A percentile compares a stretch with the other conserved stretches of the same genome.
Evolutionary conservation across 805 yeast genomes (phyloP).

Genomic region (Wickerhamomyces subpelliculosus): DNA sequence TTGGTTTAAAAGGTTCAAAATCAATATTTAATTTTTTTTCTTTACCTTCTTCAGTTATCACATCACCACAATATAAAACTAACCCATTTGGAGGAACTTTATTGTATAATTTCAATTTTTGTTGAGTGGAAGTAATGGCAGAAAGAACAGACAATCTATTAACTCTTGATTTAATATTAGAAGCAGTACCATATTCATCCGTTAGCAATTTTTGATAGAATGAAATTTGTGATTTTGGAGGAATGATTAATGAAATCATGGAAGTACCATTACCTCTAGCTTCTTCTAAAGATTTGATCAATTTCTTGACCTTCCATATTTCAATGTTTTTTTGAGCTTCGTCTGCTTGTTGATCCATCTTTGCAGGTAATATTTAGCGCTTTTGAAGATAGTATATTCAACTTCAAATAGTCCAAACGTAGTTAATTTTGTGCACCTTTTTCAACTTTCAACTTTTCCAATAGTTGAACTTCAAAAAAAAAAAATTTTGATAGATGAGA

Average conservation of each 20-base stretch:
- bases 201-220: slow-evolving; percentile 85
- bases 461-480: neutral
- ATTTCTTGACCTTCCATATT: slow-evolving; percentile 97
- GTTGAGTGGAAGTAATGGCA: slow-evolving; percentile 98
- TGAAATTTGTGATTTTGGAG: slow-evolving; percentile 92
- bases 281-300: slow-evolving; percentile 76
- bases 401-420: too few species aligned
- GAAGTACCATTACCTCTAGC: slow-evolving; percentile 99
- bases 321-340: slow-evolving; percentile 96
- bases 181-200: slow-evolving; percentile 98
- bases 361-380: neutral
- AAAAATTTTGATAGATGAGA: neutral
- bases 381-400: too few species aligned
- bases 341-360: slow-evolving; percentile 32
- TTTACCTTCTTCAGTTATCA: slow-evolving; percentile 93
- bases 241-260: slow-evolving; percentile 93
- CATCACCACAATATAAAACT: slow-evolving; percentile 98
- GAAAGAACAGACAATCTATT: slow-evolving; percentile 91
- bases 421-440: neutral
- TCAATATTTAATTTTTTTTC: slow-evolving; percentile 95
- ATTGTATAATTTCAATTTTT: slow-evolving; percentile 83
- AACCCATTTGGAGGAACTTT: slow-evolving; percentile 92
- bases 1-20: slow-evolving; percentile 98
- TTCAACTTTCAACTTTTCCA: neutral
- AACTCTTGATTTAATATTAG: slow-evolving; percentile 96